These are phyloP conservation scores for Penicillium lagena DNA, from an alignment of 495 filamentous ascomycete species.

Conservation along the genomic window DNA sequence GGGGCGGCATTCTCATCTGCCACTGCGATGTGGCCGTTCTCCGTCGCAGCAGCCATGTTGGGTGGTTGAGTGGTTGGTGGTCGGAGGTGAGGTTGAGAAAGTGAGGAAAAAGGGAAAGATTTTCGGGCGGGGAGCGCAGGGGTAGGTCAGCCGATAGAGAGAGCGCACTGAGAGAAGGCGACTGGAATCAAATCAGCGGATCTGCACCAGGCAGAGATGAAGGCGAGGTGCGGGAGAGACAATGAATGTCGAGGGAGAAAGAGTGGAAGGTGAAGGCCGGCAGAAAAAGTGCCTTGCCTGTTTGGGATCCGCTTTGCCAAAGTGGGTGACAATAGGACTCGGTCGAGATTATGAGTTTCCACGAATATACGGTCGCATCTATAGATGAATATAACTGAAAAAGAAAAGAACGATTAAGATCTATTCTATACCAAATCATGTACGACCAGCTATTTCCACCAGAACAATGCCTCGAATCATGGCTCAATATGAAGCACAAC, in stretches of 20 bases:
- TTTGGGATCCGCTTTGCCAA: constrained; percentile 16
- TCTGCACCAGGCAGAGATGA: constrained; percentile 43
- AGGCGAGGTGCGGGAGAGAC: constrained; percentile 5
- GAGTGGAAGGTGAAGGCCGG: constrained; percentile 4
- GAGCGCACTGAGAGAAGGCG: background rate
- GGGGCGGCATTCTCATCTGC: constrained; percentile 38
- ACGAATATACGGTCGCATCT: too few species aligned
- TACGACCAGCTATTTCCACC: too few species aligned
- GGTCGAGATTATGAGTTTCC: too few species aligned
- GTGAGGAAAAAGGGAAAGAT: constrained; percentile 22
- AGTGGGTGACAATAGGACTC: too few species aligned
- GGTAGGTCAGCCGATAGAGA: constrained; percentile 1
- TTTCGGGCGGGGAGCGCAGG: constrained; percentile 27
- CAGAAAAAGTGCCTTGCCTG: constrained; percentile 28
- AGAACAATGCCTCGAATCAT: background rate
- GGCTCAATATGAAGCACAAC: background rate
- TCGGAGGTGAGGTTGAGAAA: constrained; percentile 12
- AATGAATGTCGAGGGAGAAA: constrained; percentile 2
- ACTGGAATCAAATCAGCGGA: constrained; percentile 2
- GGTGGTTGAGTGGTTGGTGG: constrained; percentile 9
- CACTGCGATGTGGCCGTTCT: constrained; percentile 33
- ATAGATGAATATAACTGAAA: too few species aligned
- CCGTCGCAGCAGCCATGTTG: constrained; percentile 37
- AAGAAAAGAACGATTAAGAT: too few species aligned
- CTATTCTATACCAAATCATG: too few species aligned